Percentiles rank a stretch among this genome's conserved stretches.
Evolutionary conservation across 1,284 basidiomycete species (phyloP).

Genomic region (Coniferiporia sulphurascens): DNA sequence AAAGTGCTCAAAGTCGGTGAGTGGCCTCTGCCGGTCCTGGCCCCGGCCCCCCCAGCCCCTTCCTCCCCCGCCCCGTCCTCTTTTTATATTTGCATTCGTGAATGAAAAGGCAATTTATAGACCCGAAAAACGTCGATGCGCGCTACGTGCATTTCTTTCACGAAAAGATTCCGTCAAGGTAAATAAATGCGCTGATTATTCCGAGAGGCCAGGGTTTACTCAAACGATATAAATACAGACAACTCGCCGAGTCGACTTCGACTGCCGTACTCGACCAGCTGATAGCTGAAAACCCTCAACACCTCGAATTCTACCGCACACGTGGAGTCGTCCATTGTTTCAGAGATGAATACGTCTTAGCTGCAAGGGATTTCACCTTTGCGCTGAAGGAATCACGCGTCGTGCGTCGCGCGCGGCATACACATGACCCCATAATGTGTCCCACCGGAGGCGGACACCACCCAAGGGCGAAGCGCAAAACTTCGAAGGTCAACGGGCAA

Average conservation of each 20-base stretch:
- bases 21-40: slow-evolving; percentile 24
- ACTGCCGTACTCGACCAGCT: slow-evolving; percentile 70
- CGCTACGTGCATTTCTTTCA: slow-evolving; percentile 87
- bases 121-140: slow-evolving; percentile 71
- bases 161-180: slow-evolving; percentile 86
- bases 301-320: slow-evolving; percentile 75
- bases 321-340: slow-evolving; percentile 81
- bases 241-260: slow-evolving; percentile 74
- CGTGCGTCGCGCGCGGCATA: slow-evolving; percentile 53
- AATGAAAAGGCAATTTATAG: slow-evolving; percentile 31
- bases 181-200: slow-evolving; percentile 23
- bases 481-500: slow-evolving; percentile 45
- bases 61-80: too few relatives aligned
- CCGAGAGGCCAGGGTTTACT: background rate
- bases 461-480: slow-evolving; percentile 42
- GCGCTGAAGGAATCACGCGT: slow-evolving; percentile 71
- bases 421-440: slow-evolving; percentile 40
- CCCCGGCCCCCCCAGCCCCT: too few relatives aligned
- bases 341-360: slow-evolving; percentile 70
- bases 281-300: slow-evolving; percentile 63
- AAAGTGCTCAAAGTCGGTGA: slow-evolving; percentile 68
- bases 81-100: background rate
- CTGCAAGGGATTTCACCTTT: slow-evolving; percentile 71
- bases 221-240: slow-evolving; percentile 37
- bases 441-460: slow-evolving; percentile 35